Evolutionary conservation across 805 yeast genomes (phyloP), one percentile per base, ranked within the genome.

Genomic region (Yamadazyma sp.): DNA sequence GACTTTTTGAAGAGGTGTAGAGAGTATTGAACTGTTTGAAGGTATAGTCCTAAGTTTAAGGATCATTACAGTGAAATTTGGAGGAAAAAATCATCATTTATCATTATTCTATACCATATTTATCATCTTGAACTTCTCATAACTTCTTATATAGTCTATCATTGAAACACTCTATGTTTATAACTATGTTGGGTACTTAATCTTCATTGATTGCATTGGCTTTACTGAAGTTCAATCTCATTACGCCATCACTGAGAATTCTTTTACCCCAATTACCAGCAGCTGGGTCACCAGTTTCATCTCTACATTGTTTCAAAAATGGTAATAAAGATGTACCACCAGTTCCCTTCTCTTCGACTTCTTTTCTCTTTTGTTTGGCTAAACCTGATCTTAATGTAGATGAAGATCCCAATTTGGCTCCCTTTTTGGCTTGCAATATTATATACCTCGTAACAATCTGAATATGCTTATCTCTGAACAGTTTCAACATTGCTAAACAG

Each of bases 311-410:
- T 59, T 88, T 89, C 55, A 89, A 71, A 63, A 89, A 91, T 18
- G 96, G 96, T 39, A 89, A 73, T 50, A 89, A 69, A 1, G 94
- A 80, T 0, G 97, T 89, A 29, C 98, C 97, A 14, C 98, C 98
- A 1, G 98, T 89, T 11, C 98, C 97, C 48, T 78, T 76, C 44
- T 75, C 77, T 39, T 75, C 82, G 27, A 68, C 71, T 39, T 70
- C 69, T 28, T 65, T 69, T 37, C 48, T 43, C 36, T 67, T 71
- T 23, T 68, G 55, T 48, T 73, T 76, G 31, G 76, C 88, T 61
- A 74, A 70, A 13, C 82, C 93, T 1, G 85, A 75, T 49, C 87
- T 74, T 38, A 80, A 56, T 7, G 88, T 80, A 32, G 73, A 68
- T 25, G 68, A 56, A 40, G 81, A 74, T 2, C 85, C 85, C 48